Base-by-base conservation (phyloP, 352 stramenopile species). In the Globisporangium acanthophoron region DNA sequence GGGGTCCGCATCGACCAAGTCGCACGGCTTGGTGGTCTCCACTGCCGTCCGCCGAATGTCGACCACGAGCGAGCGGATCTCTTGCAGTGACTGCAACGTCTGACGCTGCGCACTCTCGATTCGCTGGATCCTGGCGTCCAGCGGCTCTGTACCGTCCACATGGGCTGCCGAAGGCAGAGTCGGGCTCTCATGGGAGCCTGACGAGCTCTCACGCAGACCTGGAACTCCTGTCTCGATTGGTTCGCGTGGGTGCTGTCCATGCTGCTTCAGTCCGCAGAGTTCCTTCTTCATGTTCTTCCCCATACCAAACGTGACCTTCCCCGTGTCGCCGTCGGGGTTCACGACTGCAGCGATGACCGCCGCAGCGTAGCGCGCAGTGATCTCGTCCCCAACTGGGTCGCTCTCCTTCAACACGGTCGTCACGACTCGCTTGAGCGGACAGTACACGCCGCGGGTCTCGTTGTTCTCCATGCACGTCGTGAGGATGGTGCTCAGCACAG, bases 401-500 rank as follows among this genome's bases (percentile, higher is more conserved):
- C 5, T 48, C 13, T 29, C 43, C 2, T 27, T n/a, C 2, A 48
- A 63, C 7, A 74, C 57, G 0, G 33, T n/a, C 6, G 47, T 46
- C n/a, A 76, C 70, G 1, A 50, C 45, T 3, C 46, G 37, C 37
- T 52, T 67, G 5, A 78, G 54, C n/a, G 62, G 62, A 37, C 67
- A 78, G 9, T 29, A 43, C 3, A 69, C 44, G 2, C 62, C 48
- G 0, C 52, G 54, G 4, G 31, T 50, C 40, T 67, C 65, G 48
- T 74, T 66, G 27, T 61, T 52, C 27, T 62, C 57, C 54, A 79
- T 69, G 5, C 47, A 67, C 3, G 59, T 56, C 15, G 31, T 48
- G 31, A 80, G 20, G 0, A 80, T 74, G 1, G 7, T 64, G 3
- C 11, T 31, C 0, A 74, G 13, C 18, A 73, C 71, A 11, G 52